Conservation (phyloP, 345 rosid species). For the Populus nigra region DNA sequence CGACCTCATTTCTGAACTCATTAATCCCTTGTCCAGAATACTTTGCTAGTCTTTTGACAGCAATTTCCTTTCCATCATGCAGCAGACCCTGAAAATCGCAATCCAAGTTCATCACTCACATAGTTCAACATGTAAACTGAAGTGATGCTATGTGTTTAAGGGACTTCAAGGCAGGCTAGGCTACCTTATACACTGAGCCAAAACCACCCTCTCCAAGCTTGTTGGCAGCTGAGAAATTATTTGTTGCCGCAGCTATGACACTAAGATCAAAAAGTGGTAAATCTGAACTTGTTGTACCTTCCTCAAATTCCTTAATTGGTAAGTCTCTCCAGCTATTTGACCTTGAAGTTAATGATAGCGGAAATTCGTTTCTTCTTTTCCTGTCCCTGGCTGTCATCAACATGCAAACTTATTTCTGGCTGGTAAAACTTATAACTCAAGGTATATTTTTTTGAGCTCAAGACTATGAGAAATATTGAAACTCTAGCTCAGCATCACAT, state of each 20-base stretch:
- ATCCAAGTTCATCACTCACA: neutral
- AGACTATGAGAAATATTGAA: too few relatives aligned
- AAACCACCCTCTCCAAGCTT: conserved; percentile 79
- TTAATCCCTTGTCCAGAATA: conserved; percentile 49
- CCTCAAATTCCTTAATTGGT: conserved; percentile 27
- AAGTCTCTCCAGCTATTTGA: conserved; percentile 33
- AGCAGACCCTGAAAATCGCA: conserved; percentile 36
- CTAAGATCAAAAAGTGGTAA: conserved; percentile 49
- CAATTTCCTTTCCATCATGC: conserved; percentile 42
- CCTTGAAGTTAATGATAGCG: conserved; percentile 13
- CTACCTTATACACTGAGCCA: conserved; percentile 68
- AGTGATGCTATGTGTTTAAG: too few relatives aligned
- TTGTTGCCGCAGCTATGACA: conserved; percentile 49
- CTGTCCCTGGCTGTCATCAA: conserved; percentile 12
- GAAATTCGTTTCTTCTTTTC: conserved; percentile 13
- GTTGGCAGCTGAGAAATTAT: conserved; percentile 43
- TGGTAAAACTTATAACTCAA: neutral
- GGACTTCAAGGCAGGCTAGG: conserved; percentile 24
- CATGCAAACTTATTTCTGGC: neutral
- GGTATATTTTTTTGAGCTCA: too few relatives aligned
- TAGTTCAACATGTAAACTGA: neutral
- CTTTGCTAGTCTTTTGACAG: conserved; percentile 48
- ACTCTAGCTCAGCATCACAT: too few relatives aligned
- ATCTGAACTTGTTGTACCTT: conserved; percentile 34
- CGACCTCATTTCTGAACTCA: conserved; percentile 48